These are phyloP conservation scores for Pinus albicaulis DNA, from an alignment of 75 land plant genomes.

Conservation along the genomic window DNA sequence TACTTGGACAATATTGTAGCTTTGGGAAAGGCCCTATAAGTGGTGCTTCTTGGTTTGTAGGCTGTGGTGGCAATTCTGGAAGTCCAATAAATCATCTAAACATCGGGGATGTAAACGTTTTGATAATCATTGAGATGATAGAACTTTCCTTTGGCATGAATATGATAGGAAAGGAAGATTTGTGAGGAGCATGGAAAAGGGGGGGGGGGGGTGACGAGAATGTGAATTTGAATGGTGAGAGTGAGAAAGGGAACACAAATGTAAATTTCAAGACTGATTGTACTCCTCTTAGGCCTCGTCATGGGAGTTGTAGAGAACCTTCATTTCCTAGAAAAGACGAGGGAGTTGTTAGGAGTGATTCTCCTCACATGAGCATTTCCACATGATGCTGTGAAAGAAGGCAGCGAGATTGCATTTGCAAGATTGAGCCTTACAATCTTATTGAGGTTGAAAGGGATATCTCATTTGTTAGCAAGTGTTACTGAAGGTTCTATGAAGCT, in stretches of 20 bases:
- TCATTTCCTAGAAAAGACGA: constrained; percentile 66
- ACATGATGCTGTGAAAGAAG: constrained; percentile 90
- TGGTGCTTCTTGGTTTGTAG: constrained; percentile 37
- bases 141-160: constrained; percentile 44
- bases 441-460: constrained; percentile 80
- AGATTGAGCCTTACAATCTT: constrained; percentile 67
- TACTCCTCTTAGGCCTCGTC: constrained; percentile 45
- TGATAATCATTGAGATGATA: constrained; percentile 72
- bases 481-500: constrained; percentile 70
- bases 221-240: constrained; percentile 24
- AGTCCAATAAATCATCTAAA: constrained; percentile 51
- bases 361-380: constrained; percentile 71
- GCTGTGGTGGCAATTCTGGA: constrained; percentile 35
- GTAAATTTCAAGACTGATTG: constrained; percentile 29
- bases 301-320: constrained; percentile 50
- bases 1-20: constrained; percentile 88
- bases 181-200: constrained; percentile 62
- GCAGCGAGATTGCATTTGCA: constrained; percentile 93
- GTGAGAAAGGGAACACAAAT: constrained; percentile 42
- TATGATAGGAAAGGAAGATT: constrained; percentile 70
- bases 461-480: constrained; percentile 66
- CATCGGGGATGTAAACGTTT: constrained; percentile 36
- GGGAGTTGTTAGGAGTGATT: constrained; percentile 38
- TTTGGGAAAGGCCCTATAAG: constrained; percentile 50
- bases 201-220: constrained; percentile 42